Evolutionary conservation across 2,329 filamentous ascomycete genomes (phyloP).

Genomic region (Phialocephala sp.): DNA sequence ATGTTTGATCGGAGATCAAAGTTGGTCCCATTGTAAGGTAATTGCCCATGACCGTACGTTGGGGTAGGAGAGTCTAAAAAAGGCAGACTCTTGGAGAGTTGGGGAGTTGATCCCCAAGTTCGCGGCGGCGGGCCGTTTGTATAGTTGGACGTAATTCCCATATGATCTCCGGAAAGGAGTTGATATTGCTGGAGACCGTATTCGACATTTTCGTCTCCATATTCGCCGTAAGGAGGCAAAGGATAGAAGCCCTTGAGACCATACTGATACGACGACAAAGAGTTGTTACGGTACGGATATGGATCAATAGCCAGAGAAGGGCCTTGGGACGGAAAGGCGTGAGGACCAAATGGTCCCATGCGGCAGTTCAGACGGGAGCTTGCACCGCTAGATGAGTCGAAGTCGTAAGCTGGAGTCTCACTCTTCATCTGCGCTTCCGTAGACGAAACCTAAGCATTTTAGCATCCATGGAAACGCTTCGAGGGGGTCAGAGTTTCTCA

Average conservation of each 20-base stretch:
- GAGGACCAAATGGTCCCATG: slow-evolving; percentile 31
- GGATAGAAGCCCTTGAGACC: slow-evolving; percentile 31
- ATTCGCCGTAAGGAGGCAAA: slow-evolving; percentile 32
- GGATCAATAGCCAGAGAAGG: slow-evolving; percentile 24
- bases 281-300: slow-evolving; percentile 32
- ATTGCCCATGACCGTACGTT: slow-evolving; percentile 30
- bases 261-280: slow-evolving; percentile 30
- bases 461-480: slow-evolving; percentile 7
- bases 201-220: slow-evolving; percentile 36
- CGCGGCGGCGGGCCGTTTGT: slow-evolving; percentile 21
- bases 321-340: slow-evolving; percentile 26
- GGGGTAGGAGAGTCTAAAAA: slow-evolving; percentile 32
- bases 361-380: slow-evolving; percentile 35
- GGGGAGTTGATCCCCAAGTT: slow-evolving; percentile 30
- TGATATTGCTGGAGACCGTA: slow-evolving; percentile 23
- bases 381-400: slow-evolving; percentile 32
- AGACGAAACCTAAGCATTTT: slow-evolving; percentile 39
- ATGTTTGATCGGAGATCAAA: slow-evolving; percentile 31
- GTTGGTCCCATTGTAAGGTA: slow-evolving; percentile 25
- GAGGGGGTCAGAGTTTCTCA: slow-evolving; percentile 48
- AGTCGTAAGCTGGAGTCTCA: slow-evolving; percentile 33
- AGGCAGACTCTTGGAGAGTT: slow-evolving; percentile 28
- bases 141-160: slow-evolving; percentile 24
- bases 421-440: slow-evolving; percentile 36
- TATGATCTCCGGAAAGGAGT: slow-evolving; percentile 16